Evolutionary conservation across 345 rosid species (phyloP).

Genomic region (Murraya paniculata): DNA sequence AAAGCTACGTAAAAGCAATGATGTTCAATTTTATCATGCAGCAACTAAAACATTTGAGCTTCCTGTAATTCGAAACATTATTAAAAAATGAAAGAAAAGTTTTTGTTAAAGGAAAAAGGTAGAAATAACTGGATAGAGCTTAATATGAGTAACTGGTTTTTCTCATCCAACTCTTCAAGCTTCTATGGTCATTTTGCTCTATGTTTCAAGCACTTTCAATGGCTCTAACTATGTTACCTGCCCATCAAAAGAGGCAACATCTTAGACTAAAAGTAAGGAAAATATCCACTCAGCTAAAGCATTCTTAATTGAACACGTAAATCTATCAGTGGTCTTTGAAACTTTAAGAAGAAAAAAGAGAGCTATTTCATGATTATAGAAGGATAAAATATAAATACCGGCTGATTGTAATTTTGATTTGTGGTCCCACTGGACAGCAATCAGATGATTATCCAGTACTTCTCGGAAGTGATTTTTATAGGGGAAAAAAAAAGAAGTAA

Average conservation of each 20-base stretch:
- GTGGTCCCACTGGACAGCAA: conserved; percentile 72
- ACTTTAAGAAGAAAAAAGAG: neutral
- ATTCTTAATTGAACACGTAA: neutral
- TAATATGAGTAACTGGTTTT: conserved; percentile 37
- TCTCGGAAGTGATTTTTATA: conserved; percentile 48
- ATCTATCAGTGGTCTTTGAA: neutral
- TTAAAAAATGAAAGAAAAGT: neutral
- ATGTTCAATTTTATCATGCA: neutral
- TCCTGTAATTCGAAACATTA: neutral
- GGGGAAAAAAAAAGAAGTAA: neutral
- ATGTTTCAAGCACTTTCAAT: conserved; percentile 56
- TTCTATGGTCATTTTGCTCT: conserved; percentile 64
- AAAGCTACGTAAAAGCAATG: neutral
- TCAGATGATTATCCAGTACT: conserved; percentile 86
- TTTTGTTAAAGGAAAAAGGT: neutral
- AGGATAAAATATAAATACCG: conserved; percentile 28
- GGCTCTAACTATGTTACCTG: conserved; percentile 59
- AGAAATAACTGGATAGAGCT: conserved; percentile 49
- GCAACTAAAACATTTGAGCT: no score
- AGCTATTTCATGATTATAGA: neutral
- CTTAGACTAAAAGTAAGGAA: neutral
- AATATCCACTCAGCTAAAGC: neutral
- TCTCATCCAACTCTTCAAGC: conserved; percentile 50
- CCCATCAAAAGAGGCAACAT: conserved; percentile 11
- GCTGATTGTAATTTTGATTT: conserved; percentile 45